Evolutionary conservation across 1,284 basidiomycete species (phyloP).

Genomic region (Leccinum solheimii): DNA sequence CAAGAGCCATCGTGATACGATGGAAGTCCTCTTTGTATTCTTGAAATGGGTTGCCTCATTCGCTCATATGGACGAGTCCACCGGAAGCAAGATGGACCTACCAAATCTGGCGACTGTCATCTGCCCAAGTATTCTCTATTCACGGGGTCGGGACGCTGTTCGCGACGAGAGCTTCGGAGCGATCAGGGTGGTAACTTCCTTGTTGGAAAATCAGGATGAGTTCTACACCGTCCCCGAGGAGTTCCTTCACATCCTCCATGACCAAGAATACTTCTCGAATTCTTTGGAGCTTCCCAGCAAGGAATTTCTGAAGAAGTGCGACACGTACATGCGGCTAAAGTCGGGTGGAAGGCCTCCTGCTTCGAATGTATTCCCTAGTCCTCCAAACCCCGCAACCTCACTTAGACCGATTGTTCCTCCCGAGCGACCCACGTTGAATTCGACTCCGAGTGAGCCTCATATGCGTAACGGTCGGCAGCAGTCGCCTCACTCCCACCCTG

Average conservation of each 20-base stretch:
- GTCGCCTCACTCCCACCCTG: slow-evolving; percentile 41
- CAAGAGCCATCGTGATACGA: slow-evolving; percentile 92
- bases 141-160: slow-evolving; percentile 83
- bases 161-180: slow-evolving; percentile 94
- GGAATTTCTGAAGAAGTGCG: slow-evolving; percentile 89
- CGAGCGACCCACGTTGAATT: slow-evolving; percentile 38
- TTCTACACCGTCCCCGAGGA: slow-evolving; percentile 89
- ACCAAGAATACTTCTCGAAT: slow-evolving; percentile 84
- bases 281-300: slow-evolving; percentile 83
- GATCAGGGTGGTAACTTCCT: slow-evolving; percentile 79
- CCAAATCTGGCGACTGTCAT: slow-evolving; percentile 98
- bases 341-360: slow-evolving; percentile 44
- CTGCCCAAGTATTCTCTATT: slow-evolving; percentile 91
- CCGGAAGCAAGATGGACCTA: slow-evolving; percentile 98
- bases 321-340: slow-evolving; percentile 66
- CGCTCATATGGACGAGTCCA: slow-evolving; percentile 97
- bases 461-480: slow-evolving; percentile 48
- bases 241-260: slow-evolving; percentile 77
- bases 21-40: slow-evolving; percentile 98
- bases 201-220: slow-evolving; percentile 94
- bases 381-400: slow-evolving; percentile 29
- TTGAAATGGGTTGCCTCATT: slow-evolving; percentile 99
- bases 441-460: slow-evolving; percentile 40
- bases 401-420: slow-evolving; percentile 30
- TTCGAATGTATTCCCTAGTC: slow-evolving; percentile 36